phyloP scores from a whole-genome alignment of 208 protist genomes.

The Leishmania martiniquensis region DNA sequence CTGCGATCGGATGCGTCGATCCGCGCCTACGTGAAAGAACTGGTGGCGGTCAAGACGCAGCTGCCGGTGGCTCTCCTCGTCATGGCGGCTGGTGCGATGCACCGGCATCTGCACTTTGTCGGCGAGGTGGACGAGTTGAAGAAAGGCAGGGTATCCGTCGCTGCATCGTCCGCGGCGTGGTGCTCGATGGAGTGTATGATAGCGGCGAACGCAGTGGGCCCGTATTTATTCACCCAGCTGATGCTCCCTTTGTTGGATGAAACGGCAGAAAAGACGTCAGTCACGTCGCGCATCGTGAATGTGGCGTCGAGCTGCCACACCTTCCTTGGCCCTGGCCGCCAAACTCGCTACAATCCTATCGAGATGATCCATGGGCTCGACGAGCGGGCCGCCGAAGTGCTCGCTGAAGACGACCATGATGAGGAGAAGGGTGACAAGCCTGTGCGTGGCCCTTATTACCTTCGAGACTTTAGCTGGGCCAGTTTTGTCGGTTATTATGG shows the following conservation, averaged over 20 bases:
- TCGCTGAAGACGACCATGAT: neutral
- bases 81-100: conserved; percentile 80
- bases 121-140: conserved; percentile 18
- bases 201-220: conserved; percentile 82
- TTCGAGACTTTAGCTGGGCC: conserved; percentile 47
- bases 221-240: conserved; percentile 76
- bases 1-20: conserved; percentile 69
- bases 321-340: conserved; percentile 56
- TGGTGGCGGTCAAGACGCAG: conserved; percentile 35
- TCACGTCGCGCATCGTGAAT: conserved; percentile 83
- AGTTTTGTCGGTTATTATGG: conserved; percentile 90
- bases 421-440: neutral
- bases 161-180: conserved; percentile 30
- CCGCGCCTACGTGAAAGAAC: conserved; percentile 51
- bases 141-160: conserved; percentile 13
- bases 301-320: conserved; percentile 88
- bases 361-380: conserved; percentile 69
- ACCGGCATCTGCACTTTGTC: conserved; percentile 49
- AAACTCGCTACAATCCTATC: conserved; percentile 41
- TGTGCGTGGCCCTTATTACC: conserved; percentile 14
- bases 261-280: conserved; percentile 52
- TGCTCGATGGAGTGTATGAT: conserved; percentile 72
- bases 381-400: conserved; percentile 21
- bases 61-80: conserved; percentile 73
- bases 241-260: conserved; percentile 71